A percentile compares a stretch with the other conserved stretches of the same genome.
Conservation (phyloP, 2,329 filamentous ascomycete species). For the Phoma sp. region DNA sequence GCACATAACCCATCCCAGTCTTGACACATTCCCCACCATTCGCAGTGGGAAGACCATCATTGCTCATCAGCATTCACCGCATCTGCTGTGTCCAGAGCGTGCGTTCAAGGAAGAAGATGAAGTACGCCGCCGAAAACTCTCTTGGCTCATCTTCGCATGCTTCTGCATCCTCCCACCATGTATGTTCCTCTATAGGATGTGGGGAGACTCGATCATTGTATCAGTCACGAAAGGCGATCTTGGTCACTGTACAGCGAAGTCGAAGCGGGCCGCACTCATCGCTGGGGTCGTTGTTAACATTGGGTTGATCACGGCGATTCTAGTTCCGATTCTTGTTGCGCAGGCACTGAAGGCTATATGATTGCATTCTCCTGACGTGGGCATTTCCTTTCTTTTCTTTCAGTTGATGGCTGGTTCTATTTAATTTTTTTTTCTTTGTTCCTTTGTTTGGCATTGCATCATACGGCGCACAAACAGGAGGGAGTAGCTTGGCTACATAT, state of each 20-base stretch:
- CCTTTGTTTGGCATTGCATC: constrained; percentile 21
- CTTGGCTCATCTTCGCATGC: constrained; percentile 42
- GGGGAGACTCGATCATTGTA: constrained; percentile 42
- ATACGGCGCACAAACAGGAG: neutral
- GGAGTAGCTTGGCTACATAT: constrained; percentile 2
- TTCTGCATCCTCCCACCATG: constrained; percentile 47
- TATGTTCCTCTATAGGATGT: constrained; percentile 46
- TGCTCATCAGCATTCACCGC: constrained; percentile 33
- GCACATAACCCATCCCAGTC: constrained; percentile 23
- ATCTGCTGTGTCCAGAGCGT: constrained; percentile 40
- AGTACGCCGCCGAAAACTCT: constrained; percentile 36
- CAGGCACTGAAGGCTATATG: constrained; percentile 30
- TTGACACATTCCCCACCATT: constrained; percentile 19
- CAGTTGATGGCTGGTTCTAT: neutral
- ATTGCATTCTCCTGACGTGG: neutral
- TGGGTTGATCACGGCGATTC: constrained; percentile 27
- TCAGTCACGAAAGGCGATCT: constrained; percentile 42
- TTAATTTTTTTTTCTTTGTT: neutral
- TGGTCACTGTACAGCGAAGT: constrained; percentile 33
- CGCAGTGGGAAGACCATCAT: constrained; percentile 8
- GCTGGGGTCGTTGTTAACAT: constrained; percentile 42
- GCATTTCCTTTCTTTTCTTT: neutral
- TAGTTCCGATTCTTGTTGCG: constrained; percentile 36
- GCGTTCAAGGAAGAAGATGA: constrained; percentile 33
- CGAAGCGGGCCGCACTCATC: constrained; percentile 43